A percentile compares a stretch with the other conserved stretches of the same genome.
Conservation (phyloP, 2,329 filamentous ascomycete species). For the Eutypa lata region DNA sequence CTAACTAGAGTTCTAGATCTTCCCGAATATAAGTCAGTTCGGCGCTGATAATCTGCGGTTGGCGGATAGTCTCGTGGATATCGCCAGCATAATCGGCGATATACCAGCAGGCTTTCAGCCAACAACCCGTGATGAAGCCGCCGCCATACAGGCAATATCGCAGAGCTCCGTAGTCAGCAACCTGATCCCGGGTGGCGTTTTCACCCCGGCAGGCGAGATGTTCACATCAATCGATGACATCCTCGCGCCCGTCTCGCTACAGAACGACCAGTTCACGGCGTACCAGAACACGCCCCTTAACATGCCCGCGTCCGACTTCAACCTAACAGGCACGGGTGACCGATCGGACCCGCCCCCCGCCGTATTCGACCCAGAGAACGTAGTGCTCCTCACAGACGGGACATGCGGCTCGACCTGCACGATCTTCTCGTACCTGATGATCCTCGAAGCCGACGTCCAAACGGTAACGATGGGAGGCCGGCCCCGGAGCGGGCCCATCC, state of each 20-base stretch:
- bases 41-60: constrained; percentile 50
- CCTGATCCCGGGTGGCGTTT: constrained; percentile 44
- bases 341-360: constrained; percentile 39
- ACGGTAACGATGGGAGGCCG: constrained; percentile 47
- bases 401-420: constrained; percentile 54
- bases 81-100: constrained; percentile 35
- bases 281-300: constrained; percentile 40
- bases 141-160: constrained; percentile 42
- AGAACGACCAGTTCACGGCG: constrained; percentile 48
- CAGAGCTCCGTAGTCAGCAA: constrained; percentile 42
- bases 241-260: constrained; percentile 29
- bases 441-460: constrained; percentile 44
- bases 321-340: constrained; percentile 40
- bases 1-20: constrained; percentile 35
- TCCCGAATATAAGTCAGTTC: constrained; percentile 47
- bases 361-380: constrained; percentile 48
- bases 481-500: constrained; percentile 41
- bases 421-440: constrained; percentile 53
- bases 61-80: constrained; percentile 41
- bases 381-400: constrained; percentile 52
- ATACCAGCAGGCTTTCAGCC: constrained; percentile 29
- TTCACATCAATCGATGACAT: constrained; percentile 29
- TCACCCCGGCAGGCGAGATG: constrained; percentile 34
- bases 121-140: constrained; percentile 32
- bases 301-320: constrained; percentile 30